Evolutionary conservation across 495 filamentous ascomycete species (phyloP).

Genomic region (Aspergillus conjunctus): DNA sequence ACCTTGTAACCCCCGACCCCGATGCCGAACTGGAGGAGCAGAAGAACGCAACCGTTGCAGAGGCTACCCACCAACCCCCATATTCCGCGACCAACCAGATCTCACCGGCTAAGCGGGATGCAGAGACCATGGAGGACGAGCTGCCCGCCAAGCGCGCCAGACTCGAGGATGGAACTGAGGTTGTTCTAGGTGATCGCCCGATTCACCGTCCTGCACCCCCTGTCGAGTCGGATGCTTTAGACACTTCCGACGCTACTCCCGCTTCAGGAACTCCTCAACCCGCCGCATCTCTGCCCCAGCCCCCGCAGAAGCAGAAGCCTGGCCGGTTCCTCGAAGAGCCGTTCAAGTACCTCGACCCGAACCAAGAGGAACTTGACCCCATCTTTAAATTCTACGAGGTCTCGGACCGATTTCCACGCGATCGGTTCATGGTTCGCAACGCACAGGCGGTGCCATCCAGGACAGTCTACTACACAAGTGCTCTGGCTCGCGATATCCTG

Average conservation of each 20-base stretch:
- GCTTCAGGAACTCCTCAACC: slow-evolving; percentile 25
- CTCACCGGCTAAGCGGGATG: slow-evolving; percentile 41
- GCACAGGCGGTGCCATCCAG: slow-evolving; percentile 77
- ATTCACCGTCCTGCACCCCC: slow-evolving; percentile 51
- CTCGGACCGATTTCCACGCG: slow-evolving; percentile 76
- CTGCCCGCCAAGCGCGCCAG: slow-evolving; percentile 51
- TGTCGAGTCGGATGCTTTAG: slow-evolving; percentile 40
- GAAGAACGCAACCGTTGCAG: slow-evolving; percentile 49
- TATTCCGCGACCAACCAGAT: slow-evolving; percentile 39
- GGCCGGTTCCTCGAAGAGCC: slow-evolving; percentile 74
- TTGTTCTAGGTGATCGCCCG: slow-evolving; percentile 50
- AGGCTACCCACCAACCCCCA: slow-evolving; percentile 43
- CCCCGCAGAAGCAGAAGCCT: slow-evolving; percentile 46
- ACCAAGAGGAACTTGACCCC: slow-evolving; percentile 70
- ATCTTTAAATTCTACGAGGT: slow-evolving; percentile 84
- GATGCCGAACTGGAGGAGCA: slow-evolving; percentile 39
- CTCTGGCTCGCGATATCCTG: slow-evolving; percentile 81
- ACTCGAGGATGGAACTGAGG: slow-evolving; percentile 49
- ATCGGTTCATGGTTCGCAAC: slow-evolving; percentile 96
- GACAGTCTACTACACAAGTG: slow-evolving; percentile 92
- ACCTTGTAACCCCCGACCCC: slow-evolving; percentile 41
- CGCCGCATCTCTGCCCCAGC: slow-evolving; percentile 24
- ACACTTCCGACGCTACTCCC: slow-evolving; percentile 37
- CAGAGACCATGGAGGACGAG: slow-evolving; percentile 44
- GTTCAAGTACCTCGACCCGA: slow-evolving; percentile 79